phyloP scores from a whole-genome alignment of 129 eudicot genomes.

The Centrapalus pauciflorus region DNA sequence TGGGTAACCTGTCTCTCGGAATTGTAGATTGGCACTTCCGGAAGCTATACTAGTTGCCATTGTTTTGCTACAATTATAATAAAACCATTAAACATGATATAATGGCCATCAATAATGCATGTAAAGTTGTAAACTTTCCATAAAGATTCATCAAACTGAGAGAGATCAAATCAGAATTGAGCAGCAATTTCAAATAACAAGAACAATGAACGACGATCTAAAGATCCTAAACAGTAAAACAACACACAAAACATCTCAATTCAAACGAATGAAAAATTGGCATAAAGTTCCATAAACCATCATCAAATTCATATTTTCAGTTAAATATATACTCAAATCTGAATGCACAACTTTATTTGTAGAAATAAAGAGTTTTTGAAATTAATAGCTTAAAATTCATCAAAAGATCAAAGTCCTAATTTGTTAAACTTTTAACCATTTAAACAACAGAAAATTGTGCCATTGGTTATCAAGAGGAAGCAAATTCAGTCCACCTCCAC shows the following conservation, averaged over 20 bases:
- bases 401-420: neutral
- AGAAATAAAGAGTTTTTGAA: neutral
- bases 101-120: neutral
- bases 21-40: conserved; percentile 46
- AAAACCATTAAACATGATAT: conserved; percentile 2
- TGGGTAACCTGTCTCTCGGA: conserved; percentile 33
- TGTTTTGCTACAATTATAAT: conserved; percentile 22
- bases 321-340: neutral
- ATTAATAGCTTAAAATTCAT: neutral
- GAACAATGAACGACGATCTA: neutral
- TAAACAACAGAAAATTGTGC: neutral
- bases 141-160: neutral
- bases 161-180: neutral
- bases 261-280: neutral
- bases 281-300: neutral
- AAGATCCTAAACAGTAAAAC: conserved; percentile 3
- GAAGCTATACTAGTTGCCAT: conserved; percentile 73
- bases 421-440: neutral
- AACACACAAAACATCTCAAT: neutral
- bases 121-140: neutral
- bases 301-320: neutral
- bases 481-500: neutral
- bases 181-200: neutral
- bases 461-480: neutral
- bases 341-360: neutral